Evolutionary conservation across 2,329 filamentous ascomycete species (phyloP), one percentile per base, ranked within the genome.

Genomic region (Fusarium pseudoanthophilum): DNA sequence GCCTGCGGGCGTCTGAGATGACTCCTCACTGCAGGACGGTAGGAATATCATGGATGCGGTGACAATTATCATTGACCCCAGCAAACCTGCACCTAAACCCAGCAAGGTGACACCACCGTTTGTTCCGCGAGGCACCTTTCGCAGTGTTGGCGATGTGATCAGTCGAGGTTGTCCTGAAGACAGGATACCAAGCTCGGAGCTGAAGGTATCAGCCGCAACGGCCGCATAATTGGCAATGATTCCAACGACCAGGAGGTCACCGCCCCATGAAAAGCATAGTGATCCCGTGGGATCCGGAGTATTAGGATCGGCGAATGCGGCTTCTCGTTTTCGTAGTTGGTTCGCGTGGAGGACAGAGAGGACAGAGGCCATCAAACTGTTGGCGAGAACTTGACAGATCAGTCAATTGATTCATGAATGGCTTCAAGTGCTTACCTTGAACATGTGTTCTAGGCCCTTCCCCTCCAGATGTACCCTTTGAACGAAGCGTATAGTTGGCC

Each of bases 121-220:
- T 46, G 96, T 98, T 56, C 96, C 96, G 3, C 90, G 92, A 1
- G 96, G 95, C 0, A 98, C 96, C 72, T 90, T 88, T 67, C 93
- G 91, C 78, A 96, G 87, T 9, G 84, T 90, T 21, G 88, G 90
- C 20, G 93, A 95, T 8, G 94, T 98, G 79, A 99, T 95, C 42
- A 99, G 89, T 40, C 95, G 91, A 14, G 96, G 96, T 49, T 89
- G 85, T 30, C 88, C 88, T 67, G 87, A 89, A 11, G 95, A 92
- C 18, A 99, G 87, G 64, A 99, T 99, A 20, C 96, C 96, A 26
- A 99, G 90, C 84, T 99, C 96, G 16, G 95, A 97, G 64, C 93
- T 95, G 81, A 98, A 96, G 0, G 96, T 99, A 81, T 99, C 96
- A 56, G 95, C 94, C 26, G 94, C 91, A 15, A 97, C 95, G 55